phyloP scores from a whole-genome alignment of 2,329 filamentous ascomycete species.

The Cyphellophora attinorum region DNA sequence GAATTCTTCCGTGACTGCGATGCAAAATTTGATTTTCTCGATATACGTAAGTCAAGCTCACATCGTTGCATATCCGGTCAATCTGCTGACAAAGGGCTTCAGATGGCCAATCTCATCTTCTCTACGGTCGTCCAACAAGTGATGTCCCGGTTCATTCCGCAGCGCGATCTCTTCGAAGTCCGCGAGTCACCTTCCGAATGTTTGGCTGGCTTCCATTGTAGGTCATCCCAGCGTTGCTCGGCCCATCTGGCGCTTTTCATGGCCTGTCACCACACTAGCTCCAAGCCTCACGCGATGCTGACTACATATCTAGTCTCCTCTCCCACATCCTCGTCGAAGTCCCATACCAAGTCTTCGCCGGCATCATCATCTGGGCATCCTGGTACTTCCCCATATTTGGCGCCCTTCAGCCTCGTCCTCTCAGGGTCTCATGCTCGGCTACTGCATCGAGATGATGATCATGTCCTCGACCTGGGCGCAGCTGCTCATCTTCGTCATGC shows the following conservation, averaged over 20 bases:
- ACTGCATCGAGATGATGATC: slow-evolving; percentile 65
- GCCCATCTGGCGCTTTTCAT: too few species aligned
- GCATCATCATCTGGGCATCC: slow-evolving; percentile 57
- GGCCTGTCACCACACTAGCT: too few species aligned
- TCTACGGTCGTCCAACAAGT: too few species aligned
- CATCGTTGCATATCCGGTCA: slow-evolving; percentile 65
- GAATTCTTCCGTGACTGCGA: slow-evolving; percentile 47
- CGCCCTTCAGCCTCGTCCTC: slow-evolving; percentile 42
- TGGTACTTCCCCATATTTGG: slow-evolving; percentile 68
- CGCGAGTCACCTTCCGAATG: slow-evolving; percentile 69
- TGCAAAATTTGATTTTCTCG: slow-evolving; percentile 64
- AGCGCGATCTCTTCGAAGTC: slow-evolving; percentile 59
- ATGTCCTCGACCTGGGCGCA: slow-evolving; percentile 66
- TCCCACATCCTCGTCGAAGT: slow-evolving; percentile 59
- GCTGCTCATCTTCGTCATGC: slow-evolving; percentile 69
- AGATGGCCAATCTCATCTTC: too few species aligned
- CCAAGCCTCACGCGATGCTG: too few species aligned
- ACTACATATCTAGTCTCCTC: too few species aligned
- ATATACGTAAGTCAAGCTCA: slow-evolving; percentile 67
- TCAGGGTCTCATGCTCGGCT: slow-evolving; percentile 34
- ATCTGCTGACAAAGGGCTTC: too few species aligned
- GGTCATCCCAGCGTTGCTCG: too few species aligned
- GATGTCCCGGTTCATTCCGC: slow-evolving; percentile 60
- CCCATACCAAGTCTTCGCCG: slow-evolving; percentile 57
- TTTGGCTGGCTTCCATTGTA: slow-evolving; percentile 70